These are phyloP conservation scores for Lachancea kluyveri DNA, from an alignment of 805 yeast genomes.

Conservation along the genomic window DNA sequence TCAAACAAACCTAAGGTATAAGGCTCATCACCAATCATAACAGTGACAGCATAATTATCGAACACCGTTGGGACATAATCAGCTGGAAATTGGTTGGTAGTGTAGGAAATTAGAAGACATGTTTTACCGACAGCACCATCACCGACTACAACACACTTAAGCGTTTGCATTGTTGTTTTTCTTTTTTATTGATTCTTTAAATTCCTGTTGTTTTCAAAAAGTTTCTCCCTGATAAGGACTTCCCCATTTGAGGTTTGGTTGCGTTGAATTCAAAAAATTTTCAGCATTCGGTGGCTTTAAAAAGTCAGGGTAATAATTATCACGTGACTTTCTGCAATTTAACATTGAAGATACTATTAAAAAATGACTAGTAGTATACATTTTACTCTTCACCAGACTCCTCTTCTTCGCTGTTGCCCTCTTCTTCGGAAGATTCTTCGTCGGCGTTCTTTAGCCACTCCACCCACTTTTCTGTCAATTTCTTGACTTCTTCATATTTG, in stretches of 20 bases:
- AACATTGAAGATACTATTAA: too few relatives aligned
- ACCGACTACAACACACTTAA: conserved; percentile 97
- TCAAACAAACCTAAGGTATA: conserved; percentile 95
- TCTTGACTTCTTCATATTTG: conserved; percentile 44
- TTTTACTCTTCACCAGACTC: conserved; percentile 2
- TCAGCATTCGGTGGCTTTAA: too few relatives aligned
- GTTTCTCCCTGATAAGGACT: too few relatives aligned
- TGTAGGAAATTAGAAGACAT: conserved; percentile 89
- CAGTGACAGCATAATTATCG: conserved; percentile 91
- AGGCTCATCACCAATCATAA: conserved; percentile 96
- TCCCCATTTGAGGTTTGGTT: too few relatives aligned
- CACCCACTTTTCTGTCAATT: conserved; percentile 64
- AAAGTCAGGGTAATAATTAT: too few relatives aligned
- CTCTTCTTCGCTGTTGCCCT: conserved; percentile 37
- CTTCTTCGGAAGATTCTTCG: conserved; percentile 49
- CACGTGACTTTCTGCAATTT: too few relatives aligned
- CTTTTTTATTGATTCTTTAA: conserved; percentile 1
- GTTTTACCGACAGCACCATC: conserved; percentile 99
- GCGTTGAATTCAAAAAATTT: too few relatives aligned
- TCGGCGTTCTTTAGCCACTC: conserved; percentile 84
- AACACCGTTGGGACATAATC: conserved; percentile 99
- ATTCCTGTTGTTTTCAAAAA: too few relatives aligned
- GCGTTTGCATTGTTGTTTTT: conserved; percentile 36
- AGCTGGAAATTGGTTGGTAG: conserved; percentile 95
- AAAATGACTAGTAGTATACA: too few relatives aligned